Percentiles rank a stretch among this genome's conserved stretches.
Conservation (phyloP, 345 rosid genomes). For the Boechera retrofracta region DNA sequence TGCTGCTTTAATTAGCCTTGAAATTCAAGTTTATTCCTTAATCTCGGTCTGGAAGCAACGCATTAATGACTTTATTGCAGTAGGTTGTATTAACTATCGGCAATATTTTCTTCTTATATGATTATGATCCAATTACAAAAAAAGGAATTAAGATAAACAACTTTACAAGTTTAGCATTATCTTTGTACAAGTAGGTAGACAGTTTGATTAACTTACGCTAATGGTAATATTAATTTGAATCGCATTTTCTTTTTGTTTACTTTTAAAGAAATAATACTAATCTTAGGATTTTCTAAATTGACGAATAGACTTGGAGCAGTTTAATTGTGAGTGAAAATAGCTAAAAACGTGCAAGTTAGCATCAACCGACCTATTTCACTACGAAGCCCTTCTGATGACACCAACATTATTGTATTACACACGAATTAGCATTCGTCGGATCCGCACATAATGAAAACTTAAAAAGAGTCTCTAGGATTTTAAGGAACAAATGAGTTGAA, state of each 20-base stretch:
- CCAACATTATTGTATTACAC: slow-evolving; percentile 11
- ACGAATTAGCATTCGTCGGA: slow-evolving; percentile 10
- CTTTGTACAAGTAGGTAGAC: slow-evolving; percentile 26
- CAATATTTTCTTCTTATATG: slow-evolving; percentile 20
- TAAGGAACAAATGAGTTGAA: not conserved
- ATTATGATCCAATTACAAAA: not conserved
- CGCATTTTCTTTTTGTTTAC: not conserved
- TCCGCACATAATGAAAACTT: not conserved
- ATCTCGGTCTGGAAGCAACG: slow-evolving; percentile 20
- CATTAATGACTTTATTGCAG: slow-evolving; percentile 21
- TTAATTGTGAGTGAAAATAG: not conserved
- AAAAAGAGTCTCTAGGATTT: not conserved
- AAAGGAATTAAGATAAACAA: not conserved
- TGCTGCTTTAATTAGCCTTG: slow-evolving; percentile 23
- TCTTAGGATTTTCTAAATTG: slow-evolving; percentile 37
- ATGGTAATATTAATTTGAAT: slow-evolving; percentile 14
- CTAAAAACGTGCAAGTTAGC: slow-evolving; percentile 34
- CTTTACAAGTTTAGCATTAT: slow-evolving; percentile 11
- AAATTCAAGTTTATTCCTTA: slow-evolving; percentile 30
- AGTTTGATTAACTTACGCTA: slow-evolving; percentile 24
- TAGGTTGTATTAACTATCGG: slow-evolving; percentile 8
- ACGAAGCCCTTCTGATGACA: slow-evolving; percentile 4
- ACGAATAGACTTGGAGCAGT: slow-evolving; percentile 13
- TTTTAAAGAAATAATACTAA: slow-evolving; percentile 11
- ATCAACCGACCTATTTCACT: slow-evolving; percentile 27